Evolutionary conservation across 2,329 filamentous ascomycete genomes (phyloP).

Genomic region (Ceratocystis lukuohia): DNA sequence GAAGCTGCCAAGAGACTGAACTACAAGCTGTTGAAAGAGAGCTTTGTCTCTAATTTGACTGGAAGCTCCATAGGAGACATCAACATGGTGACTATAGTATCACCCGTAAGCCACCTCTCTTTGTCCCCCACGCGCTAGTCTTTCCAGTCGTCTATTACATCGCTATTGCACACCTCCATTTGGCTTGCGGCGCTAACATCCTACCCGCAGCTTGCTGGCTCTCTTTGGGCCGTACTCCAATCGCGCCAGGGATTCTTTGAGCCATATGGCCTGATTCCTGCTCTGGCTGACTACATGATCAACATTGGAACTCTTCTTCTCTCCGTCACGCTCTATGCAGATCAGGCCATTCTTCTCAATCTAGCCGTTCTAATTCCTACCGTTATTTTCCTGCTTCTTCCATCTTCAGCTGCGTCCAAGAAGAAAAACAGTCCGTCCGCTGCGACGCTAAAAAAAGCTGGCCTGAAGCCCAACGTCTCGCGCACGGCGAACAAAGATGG

Average conservation of each 20-base stretch:
- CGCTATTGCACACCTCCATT: constrained; percentile 19
- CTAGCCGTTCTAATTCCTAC: constrained; percentile 62
- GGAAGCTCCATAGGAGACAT: constrained; percentile 78
- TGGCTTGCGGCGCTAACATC: constrained; percentile 17
- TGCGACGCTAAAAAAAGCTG: constrained; percentile 33
- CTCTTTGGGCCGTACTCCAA: constrained; percentile 84
- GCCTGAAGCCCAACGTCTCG: constrained; percentile 10
- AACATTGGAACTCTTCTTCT: constrained; percentile 73
- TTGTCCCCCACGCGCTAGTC: constrained; percentile 1
- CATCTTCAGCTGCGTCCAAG: constrained; percentile 27
- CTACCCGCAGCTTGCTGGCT: constrained; percentile 51
- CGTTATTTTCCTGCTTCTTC: constrained; percentile 43
- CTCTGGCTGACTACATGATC: constrained; percentile 71
- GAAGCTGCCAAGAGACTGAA: constrained; percentile 27
- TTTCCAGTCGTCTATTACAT: not conserved
- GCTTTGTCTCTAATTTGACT: constrained; percentile 82
- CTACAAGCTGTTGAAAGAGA: constrained; percentile 88
- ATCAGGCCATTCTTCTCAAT: constrained; percentile 47
- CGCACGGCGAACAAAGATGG: constrained; percentile 20
- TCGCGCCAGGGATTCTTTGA: constrained; percentile 72
- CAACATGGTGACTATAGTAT: constrained; percentile 70
- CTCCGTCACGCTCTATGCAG: constrained; percentile 73
- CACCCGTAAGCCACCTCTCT: constrained; percentile 50
- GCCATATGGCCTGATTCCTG: constrained; percentile 53
- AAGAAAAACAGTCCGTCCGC: constrained; percentile 14